Evolutionary conservation across 192 early-diverging fungal species (phyloP).

Genomic region (Entomortierella beljakovae): DNA sequence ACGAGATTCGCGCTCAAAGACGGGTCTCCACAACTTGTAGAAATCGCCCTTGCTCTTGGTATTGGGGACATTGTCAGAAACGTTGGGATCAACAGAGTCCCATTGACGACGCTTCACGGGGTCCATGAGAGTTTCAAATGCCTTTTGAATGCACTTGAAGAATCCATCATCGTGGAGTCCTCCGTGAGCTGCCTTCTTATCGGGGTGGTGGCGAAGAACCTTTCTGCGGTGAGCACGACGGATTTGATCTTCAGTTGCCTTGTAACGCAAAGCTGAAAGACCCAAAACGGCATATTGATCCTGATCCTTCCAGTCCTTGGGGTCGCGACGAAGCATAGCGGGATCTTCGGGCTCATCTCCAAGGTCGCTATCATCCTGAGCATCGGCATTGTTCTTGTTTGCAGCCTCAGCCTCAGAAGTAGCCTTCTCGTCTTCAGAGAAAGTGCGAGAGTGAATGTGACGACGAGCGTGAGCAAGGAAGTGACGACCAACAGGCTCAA

Average conservation of each 20-base stretch:
- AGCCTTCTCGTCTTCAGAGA: conserved; percentile 69
- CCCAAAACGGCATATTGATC: conserved; percentile 98
- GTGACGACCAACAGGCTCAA: conserved; percentile 69
- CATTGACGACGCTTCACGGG: conserved; percentile 90
- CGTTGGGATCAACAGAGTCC: conserved; percentile 94
- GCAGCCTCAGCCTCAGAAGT: conserved; percentile 58
- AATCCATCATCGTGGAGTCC: conserved; percentile 91
- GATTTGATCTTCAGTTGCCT: conserved; percentile 94
- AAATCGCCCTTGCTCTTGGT: conserved; percentile 86
- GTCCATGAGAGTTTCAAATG: conserved; percentile 94
- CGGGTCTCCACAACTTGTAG: conserved; percentile 78
- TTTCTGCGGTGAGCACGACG: conserved; percentile 90
- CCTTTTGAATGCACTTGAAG: conserved; percentile 99
- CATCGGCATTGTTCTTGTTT: conserved; percentile 47
- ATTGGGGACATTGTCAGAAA: conserved; percentile 79
- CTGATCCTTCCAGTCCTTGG: conserved; percentile 96
- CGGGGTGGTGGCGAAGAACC: conserved; percentile 98
- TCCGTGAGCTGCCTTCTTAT: conserved; percentile 93
- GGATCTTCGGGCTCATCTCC: conserved; percentile 88
- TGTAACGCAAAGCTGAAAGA: conserved; percentile 87
- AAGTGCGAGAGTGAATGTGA: conserved; percentile 69
- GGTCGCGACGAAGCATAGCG: conserved; percentile 82
- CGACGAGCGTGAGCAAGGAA: conserved; percentile 72
- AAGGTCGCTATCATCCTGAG: conserved; percentile 70
- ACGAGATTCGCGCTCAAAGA: conserved; percentile 90